A percentile compares a stretch with the other conserved stretches of the same genome.
Evolutionary conservation across 2,329 filamentous ascomycete species (phyloP).

Genomic region (Neocucurbitaria cava): DNA sequence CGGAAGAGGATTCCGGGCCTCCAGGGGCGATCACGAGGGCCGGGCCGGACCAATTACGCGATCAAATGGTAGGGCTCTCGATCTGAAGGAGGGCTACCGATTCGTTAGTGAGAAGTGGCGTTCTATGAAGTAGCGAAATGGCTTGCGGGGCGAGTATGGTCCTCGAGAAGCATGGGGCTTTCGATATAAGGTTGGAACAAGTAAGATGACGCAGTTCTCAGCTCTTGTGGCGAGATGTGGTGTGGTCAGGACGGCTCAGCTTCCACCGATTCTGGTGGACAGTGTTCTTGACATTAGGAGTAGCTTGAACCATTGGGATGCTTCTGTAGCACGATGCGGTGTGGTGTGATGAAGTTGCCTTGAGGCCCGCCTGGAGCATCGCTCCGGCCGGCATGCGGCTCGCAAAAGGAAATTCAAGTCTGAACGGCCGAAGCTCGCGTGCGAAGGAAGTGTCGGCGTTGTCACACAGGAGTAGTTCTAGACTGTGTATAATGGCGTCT

Average conservation of each 20-base stretch:
- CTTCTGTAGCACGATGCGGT: not conserved
- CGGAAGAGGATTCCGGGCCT: not conserved
- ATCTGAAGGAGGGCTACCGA: not conserved
- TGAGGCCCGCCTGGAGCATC: not conserved
- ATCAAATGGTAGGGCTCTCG: not conserved
- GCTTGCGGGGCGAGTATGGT: not conserved
- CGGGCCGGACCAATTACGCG: not conserved
- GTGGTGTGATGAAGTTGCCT: not conserved
- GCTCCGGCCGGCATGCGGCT: constrained; percentile 13
- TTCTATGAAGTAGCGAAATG: not conserved
- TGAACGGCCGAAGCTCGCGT: constrained; percentile 9
- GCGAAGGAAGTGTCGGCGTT: constrained; percentile 6
- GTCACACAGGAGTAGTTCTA: constrained; percentile 11
- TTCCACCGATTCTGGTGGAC: not conserved
- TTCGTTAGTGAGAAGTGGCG: not conserved
- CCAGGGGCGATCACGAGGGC: not conserved
- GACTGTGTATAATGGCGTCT: constrained; percentile 6
- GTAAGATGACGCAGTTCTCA: not conserved
- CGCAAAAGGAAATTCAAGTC: constrained; percentile 10
- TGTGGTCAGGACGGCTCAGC: too few relatives aligned
- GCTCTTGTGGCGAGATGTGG: not conserved
- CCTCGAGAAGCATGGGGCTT: not conserved
- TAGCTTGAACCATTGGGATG: not conserved
- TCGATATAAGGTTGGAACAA: not conserved
- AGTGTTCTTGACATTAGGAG: not conserved